Conservation (phyloP, 805 yeast genomes). For the Barnettozyma populi region DNA sequence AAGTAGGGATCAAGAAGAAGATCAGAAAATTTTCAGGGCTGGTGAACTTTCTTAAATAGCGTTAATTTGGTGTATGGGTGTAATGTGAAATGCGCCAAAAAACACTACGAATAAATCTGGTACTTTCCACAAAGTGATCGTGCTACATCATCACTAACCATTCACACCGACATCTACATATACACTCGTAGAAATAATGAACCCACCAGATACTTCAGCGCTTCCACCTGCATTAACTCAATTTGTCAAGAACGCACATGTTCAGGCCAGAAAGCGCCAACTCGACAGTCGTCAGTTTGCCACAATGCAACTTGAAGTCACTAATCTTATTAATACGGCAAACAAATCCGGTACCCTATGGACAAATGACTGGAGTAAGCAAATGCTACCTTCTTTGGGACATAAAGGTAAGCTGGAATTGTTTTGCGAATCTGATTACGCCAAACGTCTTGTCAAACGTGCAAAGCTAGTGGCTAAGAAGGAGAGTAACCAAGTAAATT, state of each 20-base stretch:
- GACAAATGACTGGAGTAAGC: slow-evolving; percentile 26
- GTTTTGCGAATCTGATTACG: slow-evolving; percentile 9
- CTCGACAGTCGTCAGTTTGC: slow-evolving; percentile 3
- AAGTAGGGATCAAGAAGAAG: slow-evolving; percentile 15
- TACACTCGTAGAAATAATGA: not conserved
- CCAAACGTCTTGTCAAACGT: slow-evolving; percentile 3
- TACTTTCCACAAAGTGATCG: not conserved
- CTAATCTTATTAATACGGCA: slow-evolving; percentile 23
- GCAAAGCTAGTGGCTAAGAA: slow-evolving; percentile 1
- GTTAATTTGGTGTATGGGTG: slow-evolving; percentile 1
- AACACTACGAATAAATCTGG: too few species aligned
- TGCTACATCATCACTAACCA: not conserved
- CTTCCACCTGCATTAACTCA: slow-evolving; percentile 5
- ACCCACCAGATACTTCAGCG: slow-evolving; percentile 5
- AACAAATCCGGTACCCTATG: slow-evolving; percentile 20
- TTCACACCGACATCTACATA: not conserved
- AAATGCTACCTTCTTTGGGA: slow-evolving; percentile 21
- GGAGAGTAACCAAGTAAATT: slow-evolving; percentile 1
- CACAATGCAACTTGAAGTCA: slow-evolving; percentile 16
- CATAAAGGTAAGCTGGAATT: slow-evolving; percentile 12
- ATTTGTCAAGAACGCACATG: slow-evolving; percentile 6
- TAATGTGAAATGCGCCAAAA: too few species aligned
- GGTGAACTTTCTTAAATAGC: not conserved
- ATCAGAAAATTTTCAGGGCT: not conserved
- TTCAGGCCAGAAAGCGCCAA: slow-evolving; percentile 2